A percentile compares a stretch with the other conserved stretches of the same genome.
phyloP scores from a whole-genome alignment of 805 yeast species.

The Saccharomyces mikatae region DNA sequence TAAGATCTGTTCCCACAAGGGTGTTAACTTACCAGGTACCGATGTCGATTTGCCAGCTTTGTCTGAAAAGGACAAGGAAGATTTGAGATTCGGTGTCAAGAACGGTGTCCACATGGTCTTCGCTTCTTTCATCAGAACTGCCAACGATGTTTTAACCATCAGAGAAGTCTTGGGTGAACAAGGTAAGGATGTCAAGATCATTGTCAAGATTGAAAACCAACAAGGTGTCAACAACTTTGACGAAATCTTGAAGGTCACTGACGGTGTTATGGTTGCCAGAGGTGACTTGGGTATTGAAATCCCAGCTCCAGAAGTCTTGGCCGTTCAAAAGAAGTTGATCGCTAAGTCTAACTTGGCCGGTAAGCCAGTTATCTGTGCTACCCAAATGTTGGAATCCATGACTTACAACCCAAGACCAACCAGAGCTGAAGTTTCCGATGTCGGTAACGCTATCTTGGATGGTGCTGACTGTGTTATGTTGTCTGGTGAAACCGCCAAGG shows the following conservation, averaged over 20 bases:
- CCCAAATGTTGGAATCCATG: constrained; percentile 99
- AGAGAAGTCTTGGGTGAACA: constrained; percentile 94
- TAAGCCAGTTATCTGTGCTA: constrained; percentile 98
- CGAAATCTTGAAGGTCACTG: constrained; percentile 87
- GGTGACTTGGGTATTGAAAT: constrained; percentile 99
- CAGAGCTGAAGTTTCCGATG: constrained; percentile 98
- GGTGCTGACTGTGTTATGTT: constrained; percentile 99
- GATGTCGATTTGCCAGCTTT: constrained; percentile 98
- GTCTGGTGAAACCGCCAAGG: constrained; percentile 99
- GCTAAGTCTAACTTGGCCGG: constrained; percentile 99
- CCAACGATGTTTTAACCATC: constrained; percentile 80
- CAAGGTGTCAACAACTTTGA: constrained; percentile 99
- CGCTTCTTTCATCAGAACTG: constrained; percentile 96
- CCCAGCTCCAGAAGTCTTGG: constrained; percentile 97
- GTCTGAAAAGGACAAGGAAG: constrained; percentile 91
- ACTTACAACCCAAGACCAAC: constrained; percentile 99
- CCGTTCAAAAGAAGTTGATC: constrained; percentile 96
- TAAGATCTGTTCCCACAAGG: constrained; percentile 94
- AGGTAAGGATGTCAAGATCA: constrained; percentile 92
- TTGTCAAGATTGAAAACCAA: constrained; percentile 96
- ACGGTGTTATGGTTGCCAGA: constrained; percentile 99
- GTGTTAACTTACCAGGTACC: constrained; percentile 97
- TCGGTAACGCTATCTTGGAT: constrained; percentile 96
- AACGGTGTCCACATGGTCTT: constrained; percentile 97
- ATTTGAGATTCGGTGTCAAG: constrained; percentile 90